Evolutionary conservation across 2,329 filamentous ascomycete species (phyloP).

Genomic region (Elsinoe fawcettii): DNA sequence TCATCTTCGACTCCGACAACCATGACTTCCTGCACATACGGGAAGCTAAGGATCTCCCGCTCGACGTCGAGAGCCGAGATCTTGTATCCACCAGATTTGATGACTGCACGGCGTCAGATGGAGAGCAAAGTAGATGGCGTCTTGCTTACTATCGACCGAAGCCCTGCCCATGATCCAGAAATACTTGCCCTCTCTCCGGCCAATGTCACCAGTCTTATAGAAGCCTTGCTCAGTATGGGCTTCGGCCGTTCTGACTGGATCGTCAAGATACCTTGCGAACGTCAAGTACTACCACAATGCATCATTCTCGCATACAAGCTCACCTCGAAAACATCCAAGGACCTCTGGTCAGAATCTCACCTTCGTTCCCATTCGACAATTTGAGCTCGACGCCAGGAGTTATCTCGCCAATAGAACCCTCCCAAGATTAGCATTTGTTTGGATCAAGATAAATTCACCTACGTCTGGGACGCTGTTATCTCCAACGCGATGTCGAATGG

Average conservation of each 20-base stretch:
- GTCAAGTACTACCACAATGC: background rate
- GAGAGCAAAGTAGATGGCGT: background rate
- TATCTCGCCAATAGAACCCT: conserved; percentile 39
- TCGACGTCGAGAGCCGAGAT: conserved; percentile 49
- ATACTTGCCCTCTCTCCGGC: conserved; percentile 34
- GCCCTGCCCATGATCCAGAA: conserved; percentile 49
- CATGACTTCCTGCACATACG: conserved; percentile 45
- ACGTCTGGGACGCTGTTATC: conserved; percentile 32
- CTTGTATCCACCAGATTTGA: conserved; percentile 51
- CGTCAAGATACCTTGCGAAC: conserved; percentile 23
- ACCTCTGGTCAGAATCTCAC: conserved; percentile 39
- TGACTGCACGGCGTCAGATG: conserved; percentile 26
- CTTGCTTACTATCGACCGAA: conserved; percentile 36
- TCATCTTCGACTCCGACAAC: conserved; percentile 47
- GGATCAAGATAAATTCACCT: conserved; percentile 20
- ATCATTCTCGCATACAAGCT: background rate
- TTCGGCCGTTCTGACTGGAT: conserved; percentile 25
- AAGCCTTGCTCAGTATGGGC: conserved; percentile 28
- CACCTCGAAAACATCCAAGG: conserved; percentile 29
- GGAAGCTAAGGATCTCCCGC: conserved; percentile 43
- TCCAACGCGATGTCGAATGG: conserved; percentile 38
- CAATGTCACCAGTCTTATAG: conserved; percentile 30
- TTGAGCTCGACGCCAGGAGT: conserved; percentile 42
- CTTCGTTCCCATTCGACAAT: conserved; percentile 40
- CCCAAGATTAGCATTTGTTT: background rate